Conservation (phyloP, 2,329 filamentous ascomycete genomes). For the Phialophora tarda region DNA sequence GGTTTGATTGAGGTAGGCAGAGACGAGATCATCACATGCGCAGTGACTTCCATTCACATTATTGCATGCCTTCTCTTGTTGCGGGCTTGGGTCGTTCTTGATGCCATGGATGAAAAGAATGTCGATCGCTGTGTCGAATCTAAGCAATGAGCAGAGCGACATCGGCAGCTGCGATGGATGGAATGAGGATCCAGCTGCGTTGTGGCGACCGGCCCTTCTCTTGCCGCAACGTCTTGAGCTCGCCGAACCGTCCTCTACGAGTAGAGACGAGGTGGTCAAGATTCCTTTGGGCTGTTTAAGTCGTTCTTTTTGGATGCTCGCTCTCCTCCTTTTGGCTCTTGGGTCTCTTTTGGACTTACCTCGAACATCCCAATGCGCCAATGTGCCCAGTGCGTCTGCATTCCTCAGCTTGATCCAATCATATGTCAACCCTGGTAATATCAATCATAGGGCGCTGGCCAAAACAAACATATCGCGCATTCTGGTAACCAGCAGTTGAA, state of each 20-base stretch:
- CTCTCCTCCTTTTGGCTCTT: constrained; percentile 28
- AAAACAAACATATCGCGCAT: constrained; percentile 28
- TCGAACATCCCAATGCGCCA: constrained; percentile 30
- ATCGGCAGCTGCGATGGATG: constrained; percentile 15
- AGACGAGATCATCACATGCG: neutral
- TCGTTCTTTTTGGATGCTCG: constrained; percentile 38
- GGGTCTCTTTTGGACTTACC: constrained; percentile 31
- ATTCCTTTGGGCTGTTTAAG: constrained; percentile 18
- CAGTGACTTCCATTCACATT: neutral
- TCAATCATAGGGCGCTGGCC: constrained; percentile 13
- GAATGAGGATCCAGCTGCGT: constrained; percentile 8
- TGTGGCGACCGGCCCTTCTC: neutral
- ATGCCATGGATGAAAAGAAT: neutral
- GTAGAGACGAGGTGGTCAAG: constrained; percentile 2
- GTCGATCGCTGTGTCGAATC: neutral
- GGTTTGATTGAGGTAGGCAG: neutral
- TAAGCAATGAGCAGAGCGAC: neutral
- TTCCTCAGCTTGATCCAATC: constrained; percentile 31
- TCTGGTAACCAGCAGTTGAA: neutral
- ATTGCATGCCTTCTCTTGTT: neutral
- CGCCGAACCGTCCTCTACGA: constrained; percentile 1
- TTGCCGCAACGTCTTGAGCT: neutral
- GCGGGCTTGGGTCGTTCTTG: neutral
- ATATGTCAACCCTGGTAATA: constrained; percentile 23
- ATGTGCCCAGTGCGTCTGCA: constrained; percentile 32